Conservation (phyloP, 2,329 filamentous ascomycete genomes). For the Clonostachys rhizophaga region DNA sequence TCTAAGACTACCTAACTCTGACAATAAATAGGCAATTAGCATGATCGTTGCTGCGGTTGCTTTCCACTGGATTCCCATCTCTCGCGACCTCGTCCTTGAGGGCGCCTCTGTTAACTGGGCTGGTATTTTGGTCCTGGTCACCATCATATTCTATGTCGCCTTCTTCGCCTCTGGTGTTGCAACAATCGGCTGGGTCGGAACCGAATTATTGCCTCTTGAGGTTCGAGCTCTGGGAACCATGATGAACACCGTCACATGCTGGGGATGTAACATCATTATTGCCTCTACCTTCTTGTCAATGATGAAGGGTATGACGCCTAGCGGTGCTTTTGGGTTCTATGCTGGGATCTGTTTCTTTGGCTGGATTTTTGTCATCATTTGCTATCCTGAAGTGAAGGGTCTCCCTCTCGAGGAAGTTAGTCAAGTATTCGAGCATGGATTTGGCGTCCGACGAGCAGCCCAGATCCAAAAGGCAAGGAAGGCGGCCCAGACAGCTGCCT, state of each 20-base stretch:
- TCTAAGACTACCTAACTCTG: neutral
- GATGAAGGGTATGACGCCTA: constrained; percentile 42
- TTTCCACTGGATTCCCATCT: constrained; percentile 38
- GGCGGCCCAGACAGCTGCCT: no score
- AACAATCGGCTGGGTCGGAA: constrained; percentile 39
- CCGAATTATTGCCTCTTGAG: constrained; percentile 40
- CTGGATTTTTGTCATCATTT: constrained; percentile 35
- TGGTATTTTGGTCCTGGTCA: constrained; percentile 18
- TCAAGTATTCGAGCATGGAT: constrained; percentile 42
- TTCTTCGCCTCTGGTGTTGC: constrained; percentile 29
- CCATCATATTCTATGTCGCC: constrained; percentile 38
- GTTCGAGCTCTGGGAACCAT: constrained; percentile 42
- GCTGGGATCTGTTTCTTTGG: constrained; percentile 41
- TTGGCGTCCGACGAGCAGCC: constrained; percentile 25
- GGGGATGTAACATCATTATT: constrained; percentile 43
- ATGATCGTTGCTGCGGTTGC: constrained; percentile 29
- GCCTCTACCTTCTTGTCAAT: constrained; percentile 39
- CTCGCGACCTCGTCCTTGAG: constrained; percentile 30
- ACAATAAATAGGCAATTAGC: constrained; percentile 15
- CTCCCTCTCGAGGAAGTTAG: constrained; percentile 50
- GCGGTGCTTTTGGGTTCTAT: constrained; percentile 47
- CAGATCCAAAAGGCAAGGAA: neutral
- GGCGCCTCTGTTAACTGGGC: constrained; percentile 11
- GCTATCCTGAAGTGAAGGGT: constrained; percentile 48
- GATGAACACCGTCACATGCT: constrained; percentile 39